Percentiles rank a stretch among this genome's conserved stretches.
These are phyloP conservation scores for Nemania serpens DNA, from an alignment of 2,329 filamentous ascomycete genomes.

Conservation along the genomic window DNA sequence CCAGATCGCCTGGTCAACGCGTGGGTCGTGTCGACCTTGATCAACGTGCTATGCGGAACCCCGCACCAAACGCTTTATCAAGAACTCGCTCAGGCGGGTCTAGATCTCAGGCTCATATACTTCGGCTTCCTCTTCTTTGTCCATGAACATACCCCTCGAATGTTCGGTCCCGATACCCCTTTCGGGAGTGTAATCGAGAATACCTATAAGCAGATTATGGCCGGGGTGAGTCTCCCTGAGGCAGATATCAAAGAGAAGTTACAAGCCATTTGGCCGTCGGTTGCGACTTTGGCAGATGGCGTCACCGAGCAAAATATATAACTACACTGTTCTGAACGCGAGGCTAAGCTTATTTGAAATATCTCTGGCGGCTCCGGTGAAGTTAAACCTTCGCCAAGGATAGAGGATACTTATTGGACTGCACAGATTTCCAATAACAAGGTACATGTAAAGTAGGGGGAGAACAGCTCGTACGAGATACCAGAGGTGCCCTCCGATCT, in stretches of 20 bases:
- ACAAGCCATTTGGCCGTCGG: conserved; percentile 26
- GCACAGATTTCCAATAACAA: neutral
- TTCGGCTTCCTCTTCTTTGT: conserved; percentile 37
- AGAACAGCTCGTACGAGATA: neutral
- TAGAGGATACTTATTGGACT: neutral
- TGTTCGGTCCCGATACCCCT: conserved; percentile 33
- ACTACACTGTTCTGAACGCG: neutral
- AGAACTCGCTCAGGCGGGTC: conserved; percentile 30
- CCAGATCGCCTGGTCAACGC: conserved; percentile 32
- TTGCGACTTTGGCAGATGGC: conserved; percentile 30
- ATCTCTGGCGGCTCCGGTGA: neutral
- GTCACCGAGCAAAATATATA: conserved; percentile 27
- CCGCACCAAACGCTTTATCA: conserved; percentile 29
- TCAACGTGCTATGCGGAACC: conserved; percentile 35
- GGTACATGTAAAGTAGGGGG: neutral
- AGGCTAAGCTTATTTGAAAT: neutral
- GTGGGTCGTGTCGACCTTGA: conserved; percentile 33
- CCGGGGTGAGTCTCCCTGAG: conserved; percentile 27
- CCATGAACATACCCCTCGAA: conserved; percentile 32
- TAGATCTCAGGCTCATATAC: conserved; percentile 36
- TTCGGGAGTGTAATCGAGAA: conserved; percentile 33
- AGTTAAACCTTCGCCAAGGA: neutral
- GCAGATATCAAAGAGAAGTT: conserved; percentile 31
- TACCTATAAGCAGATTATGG: conserved; percentile 37
- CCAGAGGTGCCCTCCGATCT: neutral